Conservation (phyloP, 2,329 filamentous ascomycete genomes). For the Sarocladiaceae sp. region DNA sequence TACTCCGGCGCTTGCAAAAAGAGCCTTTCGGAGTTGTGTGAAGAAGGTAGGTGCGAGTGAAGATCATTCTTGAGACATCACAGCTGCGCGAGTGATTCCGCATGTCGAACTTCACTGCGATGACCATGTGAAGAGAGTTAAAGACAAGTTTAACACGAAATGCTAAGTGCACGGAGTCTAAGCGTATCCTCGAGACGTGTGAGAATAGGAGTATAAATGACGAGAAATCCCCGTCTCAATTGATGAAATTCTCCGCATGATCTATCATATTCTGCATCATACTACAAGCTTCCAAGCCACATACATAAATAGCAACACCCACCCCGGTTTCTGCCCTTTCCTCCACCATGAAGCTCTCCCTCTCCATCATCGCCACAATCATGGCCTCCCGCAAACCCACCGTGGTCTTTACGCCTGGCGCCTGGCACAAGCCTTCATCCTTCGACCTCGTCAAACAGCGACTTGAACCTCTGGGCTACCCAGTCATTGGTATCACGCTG, state of each 20-base stretch:
- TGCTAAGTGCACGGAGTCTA: not conserved
- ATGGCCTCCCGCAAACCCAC: constrained; percentile 8
- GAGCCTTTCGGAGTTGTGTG: not conserved
- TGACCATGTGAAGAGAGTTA: not conserved
- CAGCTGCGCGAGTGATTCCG: not conserved
- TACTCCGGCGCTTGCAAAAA: not conserved
- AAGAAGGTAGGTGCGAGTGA: not conserved
- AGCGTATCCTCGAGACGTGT: not conserved
- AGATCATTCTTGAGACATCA: not conserved
- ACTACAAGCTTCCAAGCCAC: not conserved
- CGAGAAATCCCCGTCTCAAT: not conserved
- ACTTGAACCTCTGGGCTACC: constrained; percentile 7
- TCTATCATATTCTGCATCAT: not conserved
- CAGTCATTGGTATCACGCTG: not conserved
- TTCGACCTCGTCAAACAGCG: constrained; percentile 1
- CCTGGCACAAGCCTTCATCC: constrained; percentile 9
- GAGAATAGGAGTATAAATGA: not conserved
- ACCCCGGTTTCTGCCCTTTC: not conserved
- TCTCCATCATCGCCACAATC: not conserved
- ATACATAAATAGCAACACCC: not conserved
- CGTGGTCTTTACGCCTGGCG: constrained; percentile 13
- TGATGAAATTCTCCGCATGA: not conserved
- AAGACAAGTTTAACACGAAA: not conserved
- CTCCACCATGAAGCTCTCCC: not conserved
- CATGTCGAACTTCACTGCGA: not conserved